Percentiles rank a stretch among this genome's conserved stretches.
These are phyloP conservation scores for Handroanthus guayacan DNA, from an alignment of 257 asterid species.

Conservation along the genomic window DNA sequence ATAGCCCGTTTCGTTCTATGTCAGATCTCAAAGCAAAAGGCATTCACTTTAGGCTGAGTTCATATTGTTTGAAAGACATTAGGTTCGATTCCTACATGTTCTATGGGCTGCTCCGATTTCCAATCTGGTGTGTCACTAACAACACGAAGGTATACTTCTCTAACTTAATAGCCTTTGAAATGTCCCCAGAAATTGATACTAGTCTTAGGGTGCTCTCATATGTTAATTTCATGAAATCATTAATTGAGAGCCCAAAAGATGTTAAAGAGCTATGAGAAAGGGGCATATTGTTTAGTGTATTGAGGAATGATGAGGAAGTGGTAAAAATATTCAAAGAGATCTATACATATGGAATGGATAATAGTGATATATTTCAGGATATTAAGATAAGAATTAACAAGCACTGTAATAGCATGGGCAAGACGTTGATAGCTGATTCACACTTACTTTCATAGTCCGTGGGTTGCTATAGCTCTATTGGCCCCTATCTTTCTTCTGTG, in stretches of 20 bases:
- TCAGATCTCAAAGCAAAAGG: slow-evolving; percentile 20
- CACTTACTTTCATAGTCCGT: slow-evolving; percentile 42
- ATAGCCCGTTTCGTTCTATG: neutral
- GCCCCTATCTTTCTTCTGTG: slow-evolving; percentile 38
- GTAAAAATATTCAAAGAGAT: slow-evolving; percentile 37
- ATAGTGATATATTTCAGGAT: slow-evolving; percentile 23
- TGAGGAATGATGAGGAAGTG: slow-evolving; percentile 42
- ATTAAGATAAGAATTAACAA: slow-evolving; percentile 31
- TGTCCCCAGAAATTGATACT: slow-evolving; percentile 19
- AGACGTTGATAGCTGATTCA: slow-evolving; percentile 47
- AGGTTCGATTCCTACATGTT: neutral
- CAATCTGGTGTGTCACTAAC: neutral
- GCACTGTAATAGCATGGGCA: slow-evolving; percentile 39
- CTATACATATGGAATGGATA: slow-evolving; percentile 34
- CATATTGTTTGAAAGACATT: neutral
- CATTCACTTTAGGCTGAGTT: slow-evolving; percentile 5
- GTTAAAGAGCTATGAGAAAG: slow-evolving; percentile 35
- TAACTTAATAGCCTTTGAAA: slow-evolving; percentile 40
- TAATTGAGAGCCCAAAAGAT: slow-evolving; percentile 34
- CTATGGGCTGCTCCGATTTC: slow-evolving; percentile 5
- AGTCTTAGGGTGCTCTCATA: slow-evolving; percentile 31
- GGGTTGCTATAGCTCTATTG: slow-evolving; percentile 43
- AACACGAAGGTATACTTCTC: neutral
- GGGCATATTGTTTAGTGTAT: slow-evolving; percentile 32
- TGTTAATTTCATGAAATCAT: slow-evolving; percentile 38